A percentile compares a stretch with the other conserved stretches of the same genome.
These are phyloP conservation scores for Phytophthora idaei DNA, from an alignment of 352 stramenopile species.

Conservation along the genomic window DNA sequence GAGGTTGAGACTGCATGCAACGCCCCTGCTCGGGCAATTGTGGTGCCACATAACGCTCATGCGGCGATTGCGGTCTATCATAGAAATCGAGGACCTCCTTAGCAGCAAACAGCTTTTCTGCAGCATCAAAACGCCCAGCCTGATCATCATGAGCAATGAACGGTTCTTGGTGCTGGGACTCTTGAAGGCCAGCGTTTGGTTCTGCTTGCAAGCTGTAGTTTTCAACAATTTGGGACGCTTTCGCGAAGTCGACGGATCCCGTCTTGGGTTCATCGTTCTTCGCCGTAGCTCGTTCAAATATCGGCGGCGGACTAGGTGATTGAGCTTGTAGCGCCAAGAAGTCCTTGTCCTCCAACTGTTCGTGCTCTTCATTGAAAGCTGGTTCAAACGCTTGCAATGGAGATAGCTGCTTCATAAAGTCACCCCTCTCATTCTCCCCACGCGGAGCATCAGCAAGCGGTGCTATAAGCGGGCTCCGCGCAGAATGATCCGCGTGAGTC, in stretches of 20 bases:
- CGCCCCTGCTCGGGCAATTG: constrained; percentile 9
- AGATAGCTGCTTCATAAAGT: not conserved
- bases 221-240: constrained; percentile 7
- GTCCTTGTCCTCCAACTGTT: constrained; percentile 3
- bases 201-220: not conserved
- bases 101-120: constrained; percentile 36
- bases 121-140: constrained; percentile 33
- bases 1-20: constrained; percentile 11
- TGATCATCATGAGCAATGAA: constrained; percentile 15
- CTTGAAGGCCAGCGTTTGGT: not conserved
- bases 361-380: constrained; percentile 4
- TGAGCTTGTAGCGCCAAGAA: not conserved
- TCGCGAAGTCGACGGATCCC: constrained; percentile 11
- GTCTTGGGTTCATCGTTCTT: constrained; percentile 1
- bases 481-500: constrained; percentile 20
- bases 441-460: not conserved
- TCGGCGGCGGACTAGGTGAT: not conserved
- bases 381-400: constrained; percentile 7
- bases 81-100: constrained; percentile 21
- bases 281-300: not conserved
- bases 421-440: not conserved
- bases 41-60: constrained; percentile 17
- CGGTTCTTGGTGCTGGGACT: constrained; percentile 2
- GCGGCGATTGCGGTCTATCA: constrained; percentile 16
- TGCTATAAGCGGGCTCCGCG: constrained; percentile 12